Conservation (phyloP, 1,284 basidiomycete genomes). For the Golubevia pallescens region DNA sequence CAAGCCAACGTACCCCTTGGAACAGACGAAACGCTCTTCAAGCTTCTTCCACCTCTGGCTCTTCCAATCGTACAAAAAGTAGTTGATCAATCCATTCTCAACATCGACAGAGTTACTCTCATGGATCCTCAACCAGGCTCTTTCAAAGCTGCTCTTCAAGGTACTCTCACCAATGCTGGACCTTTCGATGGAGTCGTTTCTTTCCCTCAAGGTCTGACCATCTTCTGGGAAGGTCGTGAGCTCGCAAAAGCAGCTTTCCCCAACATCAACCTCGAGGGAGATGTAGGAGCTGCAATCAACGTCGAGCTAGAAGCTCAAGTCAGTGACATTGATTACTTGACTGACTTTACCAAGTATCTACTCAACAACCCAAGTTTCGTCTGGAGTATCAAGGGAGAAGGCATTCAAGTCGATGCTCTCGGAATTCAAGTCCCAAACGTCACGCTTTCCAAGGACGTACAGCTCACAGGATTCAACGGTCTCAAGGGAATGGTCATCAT, state of each 20-base stretch:
- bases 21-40: no score
- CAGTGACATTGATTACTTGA: slow-evolving; percentile 47
- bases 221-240: slow-evolving; percentile 47
- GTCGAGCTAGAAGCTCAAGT: slow-evolving; percentile 43
- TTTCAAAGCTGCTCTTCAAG: slow-evolving; percentile 46
- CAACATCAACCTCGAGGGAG: slow-evolving; percentile 44
- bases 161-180: slow-evolving; percentile 55
- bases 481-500: no score
- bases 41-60: no score
- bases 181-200: slow-evolving; percentile 58
- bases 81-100: slow-evolving; percentile 49
- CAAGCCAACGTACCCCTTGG: slow-evolving; percentile 52
- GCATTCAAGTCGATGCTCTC: slow-evolving; percentile 42
- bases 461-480: slow-evolving; percentile 46
- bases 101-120: slow-evolving; percentile 46
- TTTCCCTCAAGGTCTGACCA: slow-evolving; percentile 50
- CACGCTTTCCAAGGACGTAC: no score
- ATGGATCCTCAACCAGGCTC: slow-evolving; percentile 35
- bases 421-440: slow-evolving; percentile 47
- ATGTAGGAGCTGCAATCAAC: slow-evolving; percentile 53
- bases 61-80: slow-evolving; percentile 64
- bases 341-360: no score
- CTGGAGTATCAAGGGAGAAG: slow-evolving; percentile 51
- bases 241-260: slow-evolving; percentile 57
- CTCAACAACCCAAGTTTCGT: slow-evolving; percentile 53